phyloP scores from a whole-genome alignment of 75 land plant genomes.

The Picea glauca region DNA sequence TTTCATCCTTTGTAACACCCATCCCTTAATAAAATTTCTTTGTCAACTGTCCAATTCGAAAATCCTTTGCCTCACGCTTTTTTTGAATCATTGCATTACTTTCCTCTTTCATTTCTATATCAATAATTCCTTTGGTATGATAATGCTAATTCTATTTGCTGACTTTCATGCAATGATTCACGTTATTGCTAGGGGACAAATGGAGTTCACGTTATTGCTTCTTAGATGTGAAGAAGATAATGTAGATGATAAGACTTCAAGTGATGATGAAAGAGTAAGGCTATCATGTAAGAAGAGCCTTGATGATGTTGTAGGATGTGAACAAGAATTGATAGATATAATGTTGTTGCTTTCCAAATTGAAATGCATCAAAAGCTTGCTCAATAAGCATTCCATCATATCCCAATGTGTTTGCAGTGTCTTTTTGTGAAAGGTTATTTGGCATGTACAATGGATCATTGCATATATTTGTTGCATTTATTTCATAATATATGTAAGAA shows the following conservation, averaged over 20 bases:
- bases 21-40: neutral
- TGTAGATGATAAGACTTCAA: neutral
- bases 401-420: neutral
- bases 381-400: neutral
- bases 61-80: neutral
- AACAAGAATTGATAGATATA: neutral
- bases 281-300: neutral
- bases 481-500: neutral
- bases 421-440: neutral
- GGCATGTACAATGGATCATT: neutral
- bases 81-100: neutral
- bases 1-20: neutral
- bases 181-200: neutral
- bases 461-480: neutral
- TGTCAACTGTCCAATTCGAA: neutral
- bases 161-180: constrained; percentile 2
- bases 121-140: neutral
- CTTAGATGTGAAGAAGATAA: neutral
- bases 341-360: neutral
- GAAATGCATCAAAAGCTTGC: neutral
- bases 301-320: neutral
- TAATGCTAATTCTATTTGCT: neutral
- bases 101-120: neutral
- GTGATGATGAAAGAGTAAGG: neutral
- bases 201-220: neutral